Evolutionary conservation across 768 basidiomycete species (phyloP), one percentile per base, ranked within the genome.

Genomic region (Lactifluus volemus): DNA sequence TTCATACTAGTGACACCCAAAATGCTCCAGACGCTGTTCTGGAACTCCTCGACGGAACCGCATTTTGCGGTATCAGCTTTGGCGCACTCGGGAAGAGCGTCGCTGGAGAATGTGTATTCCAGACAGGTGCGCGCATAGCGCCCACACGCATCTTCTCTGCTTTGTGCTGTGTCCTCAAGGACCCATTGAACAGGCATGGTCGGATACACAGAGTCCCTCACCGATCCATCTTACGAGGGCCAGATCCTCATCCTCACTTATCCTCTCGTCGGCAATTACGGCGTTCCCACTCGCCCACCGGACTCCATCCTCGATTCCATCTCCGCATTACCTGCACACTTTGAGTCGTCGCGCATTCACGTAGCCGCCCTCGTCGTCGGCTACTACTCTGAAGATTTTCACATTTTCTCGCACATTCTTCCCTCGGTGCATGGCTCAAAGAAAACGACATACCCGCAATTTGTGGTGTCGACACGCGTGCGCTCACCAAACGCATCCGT

Each of bases 71-170:
- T 39, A 85, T 89, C 71, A 92, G 89, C 70, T 98, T 99, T 70
- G 97, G 97, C 69, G 93, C 92, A 4, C 82, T 92, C 68, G 83
- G 81, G 49, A 95, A 92, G 75, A 94, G 91, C 70, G 80, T 96
- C 36, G 82, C 96, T 17, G 97, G 97, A 68, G 97, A 99, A 82
- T 98, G 97, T 73, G 97, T 99, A 70, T 99, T 99, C 77, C 96
- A 98, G 78, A 99, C 97, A 44, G 97, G 97, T 95, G 70, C 72
- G 87, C 67, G 25, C 44, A 25, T 14, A 5, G 53, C 54, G 25
- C 59, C 54, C 54, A 21, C 49, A 49, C 2, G 25, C 25, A 25
- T 25, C 50, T 54, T 11, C 29, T 51, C 38, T 52, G 34, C 41
- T 59, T 60, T 25, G 25, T 25, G 25, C 42, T 61, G 54, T 21